These are phyloP conservation scores for Leccinum ochraceum DNA, from an alignment of 768 basidiomycete species.

Conservation along the genomic window DNA sequence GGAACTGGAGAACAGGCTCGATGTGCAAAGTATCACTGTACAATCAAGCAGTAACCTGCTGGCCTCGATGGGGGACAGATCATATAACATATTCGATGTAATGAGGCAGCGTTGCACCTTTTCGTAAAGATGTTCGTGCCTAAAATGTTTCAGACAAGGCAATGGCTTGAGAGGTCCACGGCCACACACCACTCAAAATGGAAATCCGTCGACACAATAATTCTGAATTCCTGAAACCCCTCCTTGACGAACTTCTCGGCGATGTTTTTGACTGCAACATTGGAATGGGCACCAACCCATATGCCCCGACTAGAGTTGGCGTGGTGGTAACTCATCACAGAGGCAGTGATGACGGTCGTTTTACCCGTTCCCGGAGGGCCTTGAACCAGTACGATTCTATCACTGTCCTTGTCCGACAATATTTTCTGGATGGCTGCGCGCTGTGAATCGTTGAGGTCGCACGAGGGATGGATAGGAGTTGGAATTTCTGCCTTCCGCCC, in stretches of 20 bases:
- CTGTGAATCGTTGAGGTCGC: conserved; percentile 31
- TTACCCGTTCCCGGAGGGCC: conserved; percentile 48
- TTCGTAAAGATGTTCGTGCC: conserved; percentile 54
- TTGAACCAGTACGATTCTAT: conserved; percentile 30
- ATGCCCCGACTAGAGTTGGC: conserved; percentile 20
- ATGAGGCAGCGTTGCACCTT: conserved; percentile 38
- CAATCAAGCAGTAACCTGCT: conserved; percentile 29
- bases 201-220: conserved; percentile 49
- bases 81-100: conserved; percentile 34
- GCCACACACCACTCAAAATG: conserved; percentile 45
- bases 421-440: conserved; percentile 26
- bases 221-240: conserved; percentile 35
- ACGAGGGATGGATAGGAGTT: conserved; percentile 2
- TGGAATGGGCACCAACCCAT: conserved; percentile 50
- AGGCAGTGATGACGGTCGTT: conserved; percentile 44
- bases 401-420: conserved; percentile 22
- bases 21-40: conserved; percentile 47
- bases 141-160: conserved; percentile 15
- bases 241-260: conserved; percentile 42
- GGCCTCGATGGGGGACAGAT: conserved; percentile 11
- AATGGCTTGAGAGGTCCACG: background rate
- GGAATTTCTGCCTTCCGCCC: background rate
- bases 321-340: conserved; percentile 27
- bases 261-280: conserved; percentile 55
- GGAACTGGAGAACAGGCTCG: conserved; percentile 45